Evolutionary conservation across 1,284 basidiomycete species (phyloP).

Genomic region (Peniophora sp.): DNA sequence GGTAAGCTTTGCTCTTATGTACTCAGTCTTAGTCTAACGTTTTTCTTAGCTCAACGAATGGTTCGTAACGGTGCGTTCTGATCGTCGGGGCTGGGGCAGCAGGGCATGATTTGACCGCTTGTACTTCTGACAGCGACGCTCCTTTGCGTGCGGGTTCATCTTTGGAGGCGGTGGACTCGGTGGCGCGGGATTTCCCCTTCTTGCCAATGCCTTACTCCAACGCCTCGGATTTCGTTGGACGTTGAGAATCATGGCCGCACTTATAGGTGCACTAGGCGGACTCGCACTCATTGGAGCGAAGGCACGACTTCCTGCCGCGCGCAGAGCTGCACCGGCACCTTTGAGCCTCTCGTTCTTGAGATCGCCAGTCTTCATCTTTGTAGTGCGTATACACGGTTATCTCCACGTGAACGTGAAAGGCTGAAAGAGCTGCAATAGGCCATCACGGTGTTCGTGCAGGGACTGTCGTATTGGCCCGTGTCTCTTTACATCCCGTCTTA

Average conservation of each 20-base stretch:
- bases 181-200: constrained; percentile 19
- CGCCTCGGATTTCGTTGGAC: constrained; percentile 19
- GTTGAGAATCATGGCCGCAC: constrained; percentile 16
- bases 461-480: constrained; percentile 20
- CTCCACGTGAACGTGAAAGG: not conserved
- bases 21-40: not conserved
- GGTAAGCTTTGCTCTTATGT: not conserved
- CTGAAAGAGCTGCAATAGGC: constrained; percentile 6
- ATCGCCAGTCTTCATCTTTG: constrained; percentile 16
- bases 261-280: constrained; percentile 13
- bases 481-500: constrained; percentile 17
- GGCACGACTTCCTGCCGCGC: constrained; percentile 15
- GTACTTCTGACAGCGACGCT: constrained; percentile 17
- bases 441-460: constrained; percentile 16
- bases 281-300: constrained; percentile 16
- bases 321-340: constrained; percentile 15
- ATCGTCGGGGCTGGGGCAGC: not conserved
- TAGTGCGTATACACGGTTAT: constrained; percentile 10
- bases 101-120: not conserved
- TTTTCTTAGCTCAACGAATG: not conserved
- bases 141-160: constrained; percentile 20
- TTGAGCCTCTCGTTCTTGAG: constrained; percentile 18
- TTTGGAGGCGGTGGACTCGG: constrained; percentile 21
- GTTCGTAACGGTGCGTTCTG: not conserved
- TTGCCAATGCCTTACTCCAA: constrained; percentile 16